phyloP scores from a whole-genome alignment of 768 basidiomycete genomes.

The Boletus sensibilis region DNA sequence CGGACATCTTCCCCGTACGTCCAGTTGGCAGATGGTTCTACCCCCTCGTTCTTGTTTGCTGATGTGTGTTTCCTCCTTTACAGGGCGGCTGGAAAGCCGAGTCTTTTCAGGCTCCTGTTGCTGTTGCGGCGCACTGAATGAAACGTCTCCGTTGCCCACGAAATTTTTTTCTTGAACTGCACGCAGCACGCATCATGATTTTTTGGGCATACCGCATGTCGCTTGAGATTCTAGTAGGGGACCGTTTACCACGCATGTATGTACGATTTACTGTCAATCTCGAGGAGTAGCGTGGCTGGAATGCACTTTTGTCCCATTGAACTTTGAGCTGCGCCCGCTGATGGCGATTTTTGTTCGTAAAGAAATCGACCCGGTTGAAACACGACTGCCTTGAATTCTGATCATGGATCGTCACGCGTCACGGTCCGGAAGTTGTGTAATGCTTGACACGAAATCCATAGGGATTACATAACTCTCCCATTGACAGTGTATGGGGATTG shows the following conservation, averaged over 20 bases:
- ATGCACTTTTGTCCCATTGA: not conserved
- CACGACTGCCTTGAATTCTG: too few relatives aligned
- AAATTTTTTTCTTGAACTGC: not conserved
- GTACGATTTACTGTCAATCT: not conserved
- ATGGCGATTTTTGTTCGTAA: too few relatives aligned
- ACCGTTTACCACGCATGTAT: not conserved
- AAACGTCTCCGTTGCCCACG: too few relatives aligned
- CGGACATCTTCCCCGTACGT: conserved; percentile 23
- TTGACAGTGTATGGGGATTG: too few relatives aligned
- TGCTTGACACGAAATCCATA: too few relatives aligned
- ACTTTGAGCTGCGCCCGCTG: too few relatives aligned
- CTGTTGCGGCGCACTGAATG: not conserved
- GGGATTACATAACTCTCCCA: too few relatives aligned
- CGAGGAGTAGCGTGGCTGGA: not conserved
- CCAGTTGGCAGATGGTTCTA: not conserved
- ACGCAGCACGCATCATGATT: too few relatives aligned
- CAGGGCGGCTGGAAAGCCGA: conserved; percentile 8
- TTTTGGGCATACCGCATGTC: not conserved
- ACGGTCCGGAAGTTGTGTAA: too few relatives aligned
- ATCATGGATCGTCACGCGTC: too few relatives aligned
- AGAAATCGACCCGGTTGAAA: too few relatives aligned
- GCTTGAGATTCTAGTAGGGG: not conserved
- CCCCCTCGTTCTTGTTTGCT: not conserved
- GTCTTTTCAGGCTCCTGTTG: not conserved
- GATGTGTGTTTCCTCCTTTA: not conserved